Conservation (phyloP, 805 yeast genomes). For the Lipomyces yamadae region DNA sequence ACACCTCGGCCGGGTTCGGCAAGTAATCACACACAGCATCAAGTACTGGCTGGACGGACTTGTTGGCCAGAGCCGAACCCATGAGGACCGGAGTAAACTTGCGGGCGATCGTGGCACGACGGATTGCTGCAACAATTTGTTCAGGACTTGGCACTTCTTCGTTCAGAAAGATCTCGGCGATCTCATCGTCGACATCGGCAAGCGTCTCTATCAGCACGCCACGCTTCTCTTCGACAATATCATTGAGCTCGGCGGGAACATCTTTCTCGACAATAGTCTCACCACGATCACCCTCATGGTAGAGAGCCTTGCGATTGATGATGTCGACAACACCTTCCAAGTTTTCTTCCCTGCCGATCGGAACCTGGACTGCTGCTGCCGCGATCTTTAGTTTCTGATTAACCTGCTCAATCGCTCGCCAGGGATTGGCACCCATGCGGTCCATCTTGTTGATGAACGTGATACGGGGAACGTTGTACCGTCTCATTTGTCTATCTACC, state of each 20-base stretch:
- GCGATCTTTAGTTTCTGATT: slow-evolving; percentile 85
- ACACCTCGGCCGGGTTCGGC: slow-evolving; percentile 93
- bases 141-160: slow-evolving; percentile 85
- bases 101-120: slow-evolving; percentile 94
- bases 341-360: slow-evolving; percentile 90
- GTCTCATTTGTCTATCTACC: slow-evolving; percentile 98
- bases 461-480: slow-evolving; percentile 95
- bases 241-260: slow-evolving; percentile 79
- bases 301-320: slow-evolving; percentile 82
- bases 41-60: slow-evolving; percentile 91
- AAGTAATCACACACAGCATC: slow-evolving; percentile 95
- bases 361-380: slow-evolving; percentile 97
- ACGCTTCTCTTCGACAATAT: slow-evolving; percentile 88
- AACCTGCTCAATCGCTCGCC: slow-evolving; percentile 90
- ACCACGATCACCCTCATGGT: slow-evolving; percentile 90
- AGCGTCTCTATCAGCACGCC: slow-evolving; percentile 83
- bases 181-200: slow-evolving; percentile 98
- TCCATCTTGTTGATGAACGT: slow-evolving; percentile 99
- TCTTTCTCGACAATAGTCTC: slow-evolving; percentile 65
- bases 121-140: slow-evolving; percentile 86
- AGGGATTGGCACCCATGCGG: slow-evolving; percentile 98
- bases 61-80: slow-evolving; percentile 98
- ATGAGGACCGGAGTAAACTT: slow-evolving; percentile 98
- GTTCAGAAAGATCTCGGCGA: slow-evolving; percentile 89
- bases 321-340: slow-evolving; percentile 90